Base-by-base conservation (phyloP, 345 rosid genomes). In the Psidium friedrichsthalianum region DNA sequence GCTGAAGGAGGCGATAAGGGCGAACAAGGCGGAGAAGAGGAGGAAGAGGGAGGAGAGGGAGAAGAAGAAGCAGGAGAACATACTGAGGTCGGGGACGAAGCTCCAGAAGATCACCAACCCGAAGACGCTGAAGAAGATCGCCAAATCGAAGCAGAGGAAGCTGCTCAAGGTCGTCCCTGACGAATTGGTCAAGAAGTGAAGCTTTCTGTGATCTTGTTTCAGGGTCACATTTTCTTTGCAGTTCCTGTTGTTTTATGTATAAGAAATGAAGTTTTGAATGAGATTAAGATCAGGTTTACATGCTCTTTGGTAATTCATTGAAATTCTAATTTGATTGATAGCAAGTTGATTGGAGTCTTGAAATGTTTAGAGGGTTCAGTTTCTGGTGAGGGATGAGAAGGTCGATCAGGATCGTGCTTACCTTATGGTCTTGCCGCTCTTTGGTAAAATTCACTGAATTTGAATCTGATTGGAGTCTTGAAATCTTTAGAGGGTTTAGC, bases 31-130 rank as follows among this genome's bases (percentile, higher is more conserved):
- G 49, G 96, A 92, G 92, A 97, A 97, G 97, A 90, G 98, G 91
- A 95, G 91, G 93, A 88, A 85, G 90, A 92, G 87, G 81, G 98
- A 94, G 89, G 99, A 96, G 90, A 91, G 96, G 74, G 96, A 94
- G 94, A 95, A 97, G 92, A 94, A 78, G 96, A 97, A 97, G 93
- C 56, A 93, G 86, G 98, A 95, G 91, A 97, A 97, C 80, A 85
- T 95, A 1, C 83, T 97, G 91, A 95, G 88, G 88, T 89, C 95
- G 22, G 98, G 98, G 11, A 93, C 98, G 2, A 97, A 95, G 90
- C 87, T 95, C 83, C 98, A 95, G 94, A 92, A 76, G 88, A 94
- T 96, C 52, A 89, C 94, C 9, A 96, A 96, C 84, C 98, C 98
- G 16, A 95, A 96, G 29, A 96, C 98, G 1, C 83, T 96, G 91